Evolutionary conservation across 2,329 filamentous ascomycete genomes (phyloP).

Genomic region (Reticulascus tulasneorum): DNA sequence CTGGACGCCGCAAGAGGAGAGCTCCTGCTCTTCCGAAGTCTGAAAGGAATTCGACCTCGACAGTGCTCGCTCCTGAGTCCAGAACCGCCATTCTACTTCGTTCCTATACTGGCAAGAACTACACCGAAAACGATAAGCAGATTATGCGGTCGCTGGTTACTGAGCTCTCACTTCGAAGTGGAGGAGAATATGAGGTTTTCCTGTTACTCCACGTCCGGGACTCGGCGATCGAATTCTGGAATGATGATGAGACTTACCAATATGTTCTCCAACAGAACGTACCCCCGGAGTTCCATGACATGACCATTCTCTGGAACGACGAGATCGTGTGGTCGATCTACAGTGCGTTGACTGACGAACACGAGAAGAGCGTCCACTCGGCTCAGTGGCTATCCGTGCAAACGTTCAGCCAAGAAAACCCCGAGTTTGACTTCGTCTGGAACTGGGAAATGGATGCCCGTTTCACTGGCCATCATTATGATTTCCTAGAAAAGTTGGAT

Average conservation of each 20-base stretch:
- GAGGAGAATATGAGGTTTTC: slow-evolving; percentile 78
- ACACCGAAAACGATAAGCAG: slow-evolving; percentile 75
- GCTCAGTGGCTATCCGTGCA: slow-evolving; percentile 71
- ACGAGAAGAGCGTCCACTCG: slow-evolving; percentile 50
- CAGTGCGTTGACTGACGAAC: slow-evolving; percentile 63
- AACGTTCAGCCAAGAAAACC: slow-evolving; percentile 70
- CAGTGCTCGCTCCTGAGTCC: no score
- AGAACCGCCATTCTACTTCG: slow-evolving; percentile 74
- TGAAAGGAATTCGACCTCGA: slow-evolving; percentile 8
- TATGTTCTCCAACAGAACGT: slow-evolving; percentile 58
- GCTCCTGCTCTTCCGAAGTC: slow-evolving; percentile 4
- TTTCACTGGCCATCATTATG: slow-evolving; percentile 77
- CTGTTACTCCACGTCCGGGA: slow-evolving; percentile 77
- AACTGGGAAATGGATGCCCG: slow-evolving; percentile 85
- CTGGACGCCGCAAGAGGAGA: slow-evolving; percentile 2
- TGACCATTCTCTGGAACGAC: slow-evolving; percentile 73
- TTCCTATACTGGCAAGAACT: slow-evolving; percentile 70
- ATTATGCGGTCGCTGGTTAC: slow-evolving; percentile 74
- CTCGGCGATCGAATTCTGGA: slow-evolving; percentile 52
- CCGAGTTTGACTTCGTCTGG: slow-evolving; percentile 78
- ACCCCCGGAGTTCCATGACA: slow-evolving; percentile 65
- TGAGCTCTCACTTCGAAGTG: slow-evolving; percentile 70
- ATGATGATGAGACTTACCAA: slow-evolving; percentile 55
- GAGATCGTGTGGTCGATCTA: slow-evolving; percentile 73
- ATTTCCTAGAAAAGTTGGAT: slow-evolving; percentile 64